A percentile compares a stretch with the other conserved stretches of the same genome.
Evolutionary conservation across 1,284 basidiomycete genomes (phyloP).

Genomic region (Lignosus rhinocerotis): DNA sequence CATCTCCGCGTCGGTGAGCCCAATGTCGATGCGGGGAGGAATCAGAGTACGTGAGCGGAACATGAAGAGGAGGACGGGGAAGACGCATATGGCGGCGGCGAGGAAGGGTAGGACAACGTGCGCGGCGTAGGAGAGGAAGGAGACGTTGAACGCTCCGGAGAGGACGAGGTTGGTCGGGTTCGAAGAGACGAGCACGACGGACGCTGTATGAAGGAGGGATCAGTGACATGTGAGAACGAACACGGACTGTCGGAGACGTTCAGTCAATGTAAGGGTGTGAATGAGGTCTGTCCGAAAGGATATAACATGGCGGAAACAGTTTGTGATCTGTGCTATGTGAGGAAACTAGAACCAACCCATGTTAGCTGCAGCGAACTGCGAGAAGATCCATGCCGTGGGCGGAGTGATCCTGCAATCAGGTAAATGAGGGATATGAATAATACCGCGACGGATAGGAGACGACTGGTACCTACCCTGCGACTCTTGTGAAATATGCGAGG

Average conservation of each 20-base stretch:
- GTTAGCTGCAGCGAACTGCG: conserved; percentile 79
- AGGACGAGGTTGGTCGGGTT: conserved; percentile 74
- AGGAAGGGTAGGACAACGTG: conserved; percentile 74
- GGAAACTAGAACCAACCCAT: conserved; percentile 52
- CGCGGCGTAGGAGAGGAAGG: conserved; percentile 50
- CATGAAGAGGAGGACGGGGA: conserved; percentile 51
- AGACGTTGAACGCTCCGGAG: conserved; percentile 56
- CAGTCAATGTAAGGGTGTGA: neutral
- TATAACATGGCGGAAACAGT: too few relatives aligned
- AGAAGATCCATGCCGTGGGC: conserved; percentile 66
- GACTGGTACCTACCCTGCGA: conserved; percentile 50
- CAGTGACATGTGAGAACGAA: neutral
- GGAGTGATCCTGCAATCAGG: conserved; percentile 42
- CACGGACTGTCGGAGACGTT: neutral
- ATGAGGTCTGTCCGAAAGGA: neutral
- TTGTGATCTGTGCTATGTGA: neutral
- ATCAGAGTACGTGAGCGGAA: conserved; percentile 56
- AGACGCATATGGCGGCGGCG: conserved; percentile 56
- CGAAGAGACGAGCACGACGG: conserved; percentile 52
- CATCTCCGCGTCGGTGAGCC: conserved; percentile 39
- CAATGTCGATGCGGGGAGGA: conserved; percentile 44
- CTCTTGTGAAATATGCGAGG: conserved; percentile 82
- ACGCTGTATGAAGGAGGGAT: conserved; percentile 24
- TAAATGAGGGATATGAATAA: neutral
- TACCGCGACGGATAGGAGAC: neutral